Conservation (phyloP, 345 rosid species). For the Lepidium aucheri region DNA sequence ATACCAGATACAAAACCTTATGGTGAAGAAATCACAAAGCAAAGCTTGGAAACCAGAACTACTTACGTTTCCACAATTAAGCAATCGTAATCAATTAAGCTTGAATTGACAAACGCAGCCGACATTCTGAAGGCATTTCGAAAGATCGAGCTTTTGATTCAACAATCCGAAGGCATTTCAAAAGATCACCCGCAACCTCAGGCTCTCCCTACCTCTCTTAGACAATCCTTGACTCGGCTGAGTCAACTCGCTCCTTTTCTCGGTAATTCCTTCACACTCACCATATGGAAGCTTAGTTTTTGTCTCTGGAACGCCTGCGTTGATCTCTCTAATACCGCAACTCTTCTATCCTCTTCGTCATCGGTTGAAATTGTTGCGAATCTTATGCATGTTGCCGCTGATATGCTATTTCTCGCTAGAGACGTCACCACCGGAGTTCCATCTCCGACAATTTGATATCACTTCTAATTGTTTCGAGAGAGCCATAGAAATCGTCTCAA, state of each 20-base stretch:
- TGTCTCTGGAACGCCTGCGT: conserved; percentile 97
- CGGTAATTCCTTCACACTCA: conserved; percentile 52
- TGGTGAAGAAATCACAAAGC: no score
- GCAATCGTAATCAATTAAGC: no score
- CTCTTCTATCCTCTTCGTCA: conserved; percentile 36
- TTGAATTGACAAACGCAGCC: no score
- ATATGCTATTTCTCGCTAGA: conserved; percentile 61
- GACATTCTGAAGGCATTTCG: no score
- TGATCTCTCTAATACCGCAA: conserved; percentile 59
- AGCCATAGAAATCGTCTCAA: conserved; percentile 70
- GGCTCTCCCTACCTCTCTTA: conserved; percentile 45
- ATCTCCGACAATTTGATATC: conserved; percentile 62
- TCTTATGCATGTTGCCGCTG: conserved; percentile 79
- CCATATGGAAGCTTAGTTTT: conserved; percentile 82
- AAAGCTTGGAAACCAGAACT: no score
- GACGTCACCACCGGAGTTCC: conserved; percentile 68
- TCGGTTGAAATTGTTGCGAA: conserved; percentile 31
- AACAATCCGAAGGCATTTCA: conserved; percentile 45
- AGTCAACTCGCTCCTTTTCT: conserved; percentile 53
- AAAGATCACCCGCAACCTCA: conserved; percentile 29
- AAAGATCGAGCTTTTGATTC: conserved; percentile 56
- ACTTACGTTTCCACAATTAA: no score
- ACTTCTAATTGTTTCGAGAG: conserved; percentile 82
- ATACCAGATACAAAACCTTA: no score
- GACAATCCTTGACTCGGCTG: conserved; percentile 44